A percentile compares a stretch with the other conserved stretches of the same genome.
Conservation (phyloP, 176 grass and related monocot species). For the Raddia guianensis region DNA sequence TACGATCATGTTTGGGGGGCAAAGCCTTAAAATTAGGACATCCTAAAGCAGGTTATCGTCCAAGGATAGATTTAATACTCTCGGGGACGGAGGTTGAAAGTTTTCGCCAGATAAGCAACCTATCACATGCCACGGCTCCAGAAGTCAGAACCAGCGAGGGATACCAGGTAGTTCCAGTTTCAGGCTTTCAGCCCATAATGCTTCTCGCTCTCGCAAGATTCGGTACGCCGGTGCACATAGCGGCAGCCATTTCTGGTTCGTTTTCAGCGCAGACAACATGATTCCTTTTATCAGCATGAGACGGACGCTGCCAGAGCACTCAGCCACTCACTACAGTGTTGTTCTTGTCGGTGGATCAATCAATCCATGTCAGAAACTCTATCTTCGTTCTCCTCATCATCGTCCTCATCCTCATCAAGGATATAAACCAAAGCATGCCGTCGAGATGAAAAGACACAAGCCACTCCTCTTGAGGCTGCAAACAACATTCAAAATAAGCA, state of each 20-base stretch:
- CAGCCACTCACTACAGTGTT: neutral
- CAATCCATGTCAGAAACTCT: constrained; percentile 76
- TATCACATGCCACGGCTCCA: neutral
- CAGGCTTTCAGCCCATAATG: neutral
- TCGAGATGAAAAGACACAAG: constrained; percentile 72
- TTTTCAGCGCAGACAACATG: neutral
- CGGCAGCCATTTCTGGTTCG: neutral
- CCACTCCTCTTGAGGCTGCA: constrained; percentile 87
- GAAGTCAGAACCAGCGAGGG: neutral
- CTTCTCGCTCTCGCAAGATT: neutral
- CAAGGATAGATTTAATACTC: neutral
- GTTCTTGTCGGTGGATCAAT: constrained; percentile 20
- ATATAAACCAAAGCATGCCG: constrained; percentile 89
- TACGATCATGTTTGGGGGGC: neutral
- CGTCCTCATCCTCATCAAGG: constrained; percentile 87
- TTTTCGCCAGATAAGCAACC: neutral
- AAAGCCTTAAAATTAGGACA: neutral
- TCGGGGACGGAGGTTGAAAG: neutral
- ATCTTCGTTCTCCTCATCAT: constrained; percentile 63
- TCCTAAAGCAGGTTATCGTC: neutral
- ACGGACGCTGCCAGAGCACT: neutral
- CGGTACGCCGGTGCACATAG: neutral
- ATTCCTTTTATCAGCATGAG: neutral
- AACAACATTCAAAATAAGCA: constrained; percentile 25
- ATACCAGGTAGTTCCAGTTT: neutral